Conservation (phyloP, 2,329 filamentous ascomycete species). For the Ophiostoma sp. region DNA sequence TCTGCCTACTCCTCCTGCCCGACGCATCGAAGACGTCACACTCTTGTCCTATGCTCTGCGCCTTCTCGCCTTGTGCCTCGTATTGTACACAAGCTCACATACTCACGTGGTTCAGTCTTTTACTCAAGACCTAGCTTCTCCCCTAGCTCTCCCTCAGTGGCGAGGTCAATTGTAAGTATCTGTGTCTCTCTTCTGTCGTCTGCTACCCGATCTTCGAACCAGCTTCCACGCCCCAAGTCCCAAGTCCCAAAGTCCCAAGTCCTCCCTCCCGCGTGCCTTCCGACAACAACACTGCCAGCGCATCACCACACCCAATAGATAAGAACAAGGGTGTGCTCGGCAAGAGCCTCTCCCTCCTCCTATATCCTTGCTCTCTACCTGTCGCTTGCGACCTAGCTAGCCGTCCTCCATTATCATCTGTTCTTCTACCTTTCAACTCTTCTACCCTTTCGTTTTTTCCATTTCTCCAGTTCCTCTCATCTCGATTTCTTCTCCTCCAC, state of each 20-base stretch:
- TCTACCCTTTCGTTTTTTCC: neutral
- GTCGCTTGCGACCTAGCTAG: neutral
- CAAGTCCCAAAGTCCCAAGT: neutral
- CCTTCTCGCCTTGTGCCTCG: neutral
- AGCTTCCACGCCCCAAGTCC: neutral
- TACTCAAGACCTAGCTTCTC: neutral
- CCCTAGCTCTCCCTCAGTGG: neutral
- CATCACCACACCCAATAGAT: slow-evolving; percentile 28
- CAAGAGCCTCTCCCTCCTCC: neutral
- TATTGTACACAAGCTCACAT: neutral
- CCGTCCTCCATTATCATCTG: neutral
- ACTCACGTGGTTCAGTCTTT: slow-evolving; percentile 9
- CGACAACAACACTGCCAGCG: slow-evolving; percentile 18
- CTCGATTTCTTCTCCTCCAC: neutral
- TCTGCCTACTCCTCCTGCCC: neutral
- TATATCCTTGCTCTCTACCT: neutral
- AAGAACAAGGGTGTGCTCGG: neutral
- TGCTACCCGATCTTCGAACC: neutral
- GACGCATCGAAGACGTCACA: neutral
- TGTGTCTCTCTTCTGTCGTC: neutral
- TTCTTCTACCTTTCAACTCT: neutral
- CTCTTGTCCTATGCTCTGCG: neutral
- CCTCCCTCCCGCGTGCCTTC: slow-evolving; percentile 6
- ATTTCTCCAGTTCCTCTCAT: neutral
- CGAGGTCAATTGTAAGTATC: neutral